phyloP scores from a whole-genome alignment of 768 basidiomycete species.

The Suillus occidentalis region DNA sequence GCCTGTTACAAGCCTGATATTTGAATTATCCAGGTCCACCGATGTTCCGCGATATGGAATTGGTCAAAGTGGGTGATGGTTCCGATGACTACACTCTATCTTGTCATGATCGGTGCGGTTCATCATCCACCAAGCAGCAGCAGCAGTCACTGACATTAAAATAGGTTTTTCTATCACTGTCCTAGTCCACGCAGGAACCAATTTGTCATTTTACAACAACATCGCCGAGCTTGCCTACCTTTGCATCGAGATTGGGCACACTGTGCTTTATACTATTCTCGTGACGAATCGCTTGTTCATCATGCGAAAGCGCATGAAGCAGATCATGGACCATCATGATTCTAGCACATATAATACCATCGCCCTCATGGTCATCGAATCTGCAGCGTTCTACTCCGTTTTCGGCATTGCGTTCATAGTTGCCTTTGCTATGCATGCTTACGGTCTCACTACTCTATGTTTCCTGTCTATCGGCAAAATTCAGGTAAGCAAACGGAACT shows the following conservation, averaged over 20 bases:
- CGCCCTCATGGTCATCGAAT: constrained; percentile 36
- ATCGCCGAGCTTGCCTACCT: constrained; percentile 27
- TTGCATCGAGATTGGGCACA: constrained; percentile 29
- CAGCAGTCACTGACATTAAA: background rate
- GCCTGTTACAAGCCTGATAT: background rate
- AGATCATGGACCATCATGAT: constrained; percentile 17
- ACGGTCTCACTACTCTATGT: constrained; percentile 29
- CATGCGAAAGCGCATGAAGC: constrained; percentile 17
- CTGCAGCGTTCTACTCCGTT: constrained; percentile 29
- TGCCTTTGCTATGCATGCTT: constrained; percentile 24
- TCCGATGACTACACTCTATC: constrained; percentile 17
- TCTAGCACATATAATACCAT: constrained; percentile 27
- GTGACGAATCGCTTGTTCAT: constrained; percentile 30
- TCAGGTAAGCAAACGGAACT: constrained; percentile 21
- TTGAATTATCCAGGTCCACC: background rate
- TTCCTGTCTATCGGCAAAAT: constrained; percentile 25
- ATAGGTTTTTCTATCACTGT: constrained; percentile 20
- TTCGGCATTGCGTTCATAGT: constrained; percentile 33
- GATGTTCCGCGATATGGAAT: constrained; percentile 20
- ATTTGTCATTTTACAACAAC: constrained; percentile 19
- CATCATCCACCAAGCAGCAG: background rate
- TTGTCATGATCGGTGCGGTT: constrained; percentile 17
- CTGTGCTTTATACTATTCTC: constrained; percentile 31
- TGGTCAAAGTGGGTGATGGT: constrained; percentile 14
- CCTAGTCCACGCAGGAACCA: constrained; percentile 10